Evolutionary conservation across 352 stramenopile species (phyloP).

Genomic region (Pythium pyrilobum): DNA sequence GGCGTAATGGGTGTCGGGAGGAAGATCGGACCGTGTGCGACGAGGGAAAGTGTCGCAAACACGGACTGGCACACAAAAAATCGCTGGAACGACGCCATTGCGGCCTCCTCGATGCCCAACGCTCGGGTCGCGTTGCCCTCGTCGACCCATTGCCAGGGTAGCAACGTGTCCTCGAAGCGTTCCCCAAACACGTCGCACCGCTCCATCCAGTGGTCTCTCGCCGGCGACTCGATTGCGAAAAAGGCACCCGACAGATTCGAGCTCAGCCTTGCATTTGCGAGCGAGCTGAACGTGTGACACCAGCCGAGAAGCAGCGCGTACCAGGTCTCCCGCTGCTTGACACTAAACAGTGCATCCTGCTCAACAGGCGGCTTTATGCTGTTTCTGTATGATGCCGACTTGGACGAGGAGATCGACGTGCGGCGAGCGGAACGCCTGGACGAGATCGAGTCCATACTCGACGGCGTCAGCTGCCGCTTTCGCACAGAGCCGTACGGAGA

Average conservation of each 20-base stretch:
- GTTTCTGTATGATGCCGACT: neutral
- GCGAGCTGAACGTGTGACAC: slow-evolving; percentile 35
- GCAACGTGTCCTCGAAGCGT: slow-evolving; percentile 11
- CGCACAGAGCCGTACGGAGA: neutral
- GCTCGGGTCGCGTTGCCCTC: slow-evolving; percentile 22
- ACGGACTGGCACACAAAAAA: slow-evolving; percentile 29
- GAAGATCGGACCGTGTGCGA: slow-evolving; percentile 12
- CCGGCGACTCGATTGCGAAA: slow-evolving; percentile 15
- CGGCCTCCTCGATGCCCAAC: slow-evolving; percentile 21
- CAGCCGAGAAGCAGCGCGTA: slow-evolving; percentile 37
- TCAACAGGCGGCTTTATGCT: neutral
- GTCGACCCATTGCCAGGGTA: slow-evolving; percentile 53
- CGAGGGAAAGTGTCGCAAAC: slow-evolving; percentile 21
- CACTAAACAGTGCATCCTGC: neutral
- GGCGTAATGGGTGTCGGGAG: slow-evolving; percentile 9
- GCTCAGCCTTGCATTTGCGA: slow-evolving; percentile 25
- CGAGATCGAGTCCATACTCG: neutral
- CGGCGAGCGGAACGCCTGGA: slow-evolving; percentile 1
- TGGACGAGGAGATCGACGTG: neutral
- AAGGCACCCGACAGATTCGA: slow-evolving; percentile 27
- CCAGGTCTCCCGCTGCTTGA: slow-evolving; percentile 20
- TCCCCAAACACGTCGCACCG: slow-evolving; percentile 40
- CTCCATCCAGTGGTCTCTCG: slow-evolving; percentile 34
- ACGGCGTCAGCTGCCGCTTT: neutral
- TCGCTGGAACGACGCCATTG: slow-evolving; percentile 21